Conservation (phyloP, 768 basidiomycete species). For the Kwoniella europaea region DNA sequence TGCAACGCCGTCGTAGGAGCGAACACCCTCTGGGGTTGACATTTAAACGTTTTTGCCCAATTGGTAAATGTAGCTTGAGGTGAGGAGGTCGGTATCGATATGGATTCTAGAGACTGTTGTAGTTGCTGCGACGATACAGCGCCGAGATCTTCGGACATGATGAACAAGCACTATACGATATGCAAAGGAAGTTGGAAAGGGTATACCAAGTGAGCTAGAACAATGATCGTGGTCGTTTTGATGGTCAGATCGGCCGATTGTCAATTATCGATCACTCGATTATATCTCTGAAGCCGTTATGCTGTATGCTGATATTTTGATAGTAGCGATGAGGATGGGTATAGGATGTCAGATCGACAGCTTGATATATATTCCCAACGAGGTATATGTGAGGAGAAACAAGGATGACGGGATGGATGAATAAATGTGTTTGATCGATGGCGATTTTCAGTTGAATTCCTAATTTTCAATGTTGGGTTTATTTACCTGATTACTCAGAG, state of each 20-base stretch:
- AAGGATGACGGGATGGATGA: neutral
- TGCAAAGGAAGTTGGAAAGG: too few species aligned
- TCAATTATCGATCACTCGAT: too few species aligned
- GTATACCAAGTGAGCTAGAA: too few species aligned
- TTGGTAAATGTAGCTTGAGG: slow-evolving; percentile 67
- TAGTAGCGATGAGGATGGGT: too few species aligned
- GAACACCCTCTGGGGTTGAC: slow-evolving; percentile 64
- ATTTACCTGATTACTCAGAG: slow-evolving; percentile 4
- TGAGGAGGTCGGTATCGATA: slow-evolving; percentile 41
- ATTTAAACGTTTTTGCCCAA: slow-evolving; percentile 79
- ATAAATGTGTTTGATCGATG: neutral
- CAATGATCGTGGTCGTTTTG: too few species aligned
- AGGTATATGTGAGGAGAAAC: neutral
- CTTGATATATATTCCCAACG: neutral
- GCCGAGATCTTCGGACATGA: slow-evolving; percentile 19
- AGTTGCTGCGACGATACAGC: slow-evolving; percentile 13
- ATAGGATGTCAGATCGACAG: too few species aligned
- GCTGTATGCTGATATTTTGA: too few species aligned
- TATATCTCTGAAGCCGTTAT: too few species aligned
- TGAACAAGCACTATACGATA: neutral
- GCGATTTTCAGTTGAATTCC: slow-evolving; percentile 2
- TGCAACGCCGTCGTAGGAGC: slow-evolving; percentile 73
- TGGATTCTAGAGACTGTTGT: slow-evolving; percentile 30
- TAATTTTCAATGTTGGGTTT: neutral
- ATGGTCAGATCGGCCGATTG: slow-evolving; percentile 3